Evolutionary conservation across 371 early-diverging fungal genomes (phyloP).

Genomic region (Ordospora pajunii): DNA sequence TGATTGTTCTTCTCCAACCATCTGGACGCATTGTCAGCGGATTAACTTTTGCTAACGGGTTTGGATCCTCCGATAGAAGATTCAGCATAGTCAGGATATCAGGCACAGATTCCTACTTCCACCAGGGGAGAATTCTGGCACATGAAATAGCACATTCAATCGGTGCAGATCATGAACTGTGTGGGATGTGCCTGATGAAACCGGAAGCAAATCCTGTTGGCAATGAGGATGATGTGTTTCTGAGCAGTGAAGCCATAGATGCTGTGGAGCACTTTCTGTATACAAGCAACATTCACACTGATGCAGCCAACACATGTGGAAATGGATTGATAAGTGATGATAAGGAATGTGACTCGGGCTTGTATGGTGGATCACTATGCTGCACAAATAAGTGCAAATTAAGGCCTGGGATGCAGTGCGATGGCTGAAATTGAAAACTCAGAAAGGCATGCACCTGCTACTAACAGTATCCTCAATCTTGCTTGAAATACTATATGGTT

Average conservation of each 20-base stretch:
- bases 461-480: no score
- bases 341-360: constrained; percentile 11
- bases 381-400: constrained; percentile 1
- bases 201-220: background rate
- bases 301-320: background rate
- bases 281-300: background rate
- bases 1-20: constrained; percentile 14
- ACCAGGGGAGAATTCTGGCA: constrained; percentile 33
- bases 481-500: no score
- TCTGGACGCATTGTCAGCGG: constrained; percentile 3
- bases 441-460: background rate
- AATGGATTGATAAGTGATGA: background rate
- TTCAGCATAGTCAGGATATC: background rate
- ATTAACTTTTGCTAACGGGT: constrained; percentile 9
- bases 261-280: background rate
- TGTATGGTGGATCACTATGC: background rate
- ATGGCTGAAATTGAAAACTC: background rate
- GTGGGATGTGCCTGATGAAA: background rate
- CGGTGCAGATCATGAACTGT: constrained; percentile 20
- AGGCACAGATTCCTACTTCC: background rate
- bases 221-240: background rate
- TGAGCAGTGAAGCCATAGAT: background rate
- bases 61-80: background rate
- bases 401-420: background rate
- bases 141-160: constrained; percentile 40